phyloP scores from a whole-genome alignment of 2,329 filamentous ascomycete genomes.

The Trichoderma brevicompactum region DNA sequence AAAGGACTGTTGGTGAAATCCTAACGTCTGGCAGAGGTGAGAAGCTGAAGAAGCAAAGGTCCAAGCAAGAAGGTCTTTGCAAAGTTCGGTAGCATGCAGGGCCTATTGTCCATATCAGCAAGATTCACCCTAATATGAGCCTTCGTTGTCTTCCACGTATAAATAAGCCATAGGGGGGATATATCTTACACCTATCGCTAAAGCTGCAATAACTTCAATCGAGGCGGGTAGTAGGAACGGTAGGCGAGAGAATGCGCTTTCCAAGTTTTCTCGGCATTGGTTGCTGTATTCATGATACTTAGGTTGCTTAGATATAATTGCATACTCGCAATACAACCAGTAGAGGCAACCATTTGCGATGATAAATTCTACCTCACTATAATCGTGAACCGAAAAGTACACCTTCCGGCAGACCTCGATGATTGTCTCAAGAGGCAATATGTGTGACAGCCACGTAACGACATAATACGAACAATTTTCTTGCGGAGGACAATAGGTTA shows the following conservation, averaged over 20 bases:
- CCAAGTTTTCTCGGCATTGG: no score
- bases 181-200: neutral
- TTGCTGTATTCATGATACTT: no score
- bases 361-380: no score
- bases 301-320: no score
- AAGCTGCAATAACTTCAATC: neutral
- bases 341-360: no score
- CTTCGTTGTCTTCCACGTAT: neutral
- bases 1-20: neutral
- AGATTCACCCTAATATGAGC: neutral
- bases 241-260: no score
- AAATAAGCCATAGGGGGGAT: neutral
- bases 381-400: no score
- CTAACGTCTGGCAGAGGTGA: neutral
- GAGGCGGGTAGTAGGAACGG: no score
- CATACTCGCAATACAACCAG: no score
- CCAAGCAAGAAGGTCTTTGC: conserved; percentile 12
- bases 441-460: neutral
- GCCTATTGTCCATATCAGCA: neutral
- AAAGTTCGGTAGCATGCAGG: neutral
- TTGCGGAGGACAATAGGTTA: no score
- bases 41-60: conserved; percentile 2
- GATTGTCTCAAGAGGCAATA: neutral
- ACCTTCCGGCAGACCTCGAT: neutral
- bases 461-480: no score